Conservation (phyloP, 1,284 basidiomycete species). For the Taiwanofungus camphoratus region DNA sequence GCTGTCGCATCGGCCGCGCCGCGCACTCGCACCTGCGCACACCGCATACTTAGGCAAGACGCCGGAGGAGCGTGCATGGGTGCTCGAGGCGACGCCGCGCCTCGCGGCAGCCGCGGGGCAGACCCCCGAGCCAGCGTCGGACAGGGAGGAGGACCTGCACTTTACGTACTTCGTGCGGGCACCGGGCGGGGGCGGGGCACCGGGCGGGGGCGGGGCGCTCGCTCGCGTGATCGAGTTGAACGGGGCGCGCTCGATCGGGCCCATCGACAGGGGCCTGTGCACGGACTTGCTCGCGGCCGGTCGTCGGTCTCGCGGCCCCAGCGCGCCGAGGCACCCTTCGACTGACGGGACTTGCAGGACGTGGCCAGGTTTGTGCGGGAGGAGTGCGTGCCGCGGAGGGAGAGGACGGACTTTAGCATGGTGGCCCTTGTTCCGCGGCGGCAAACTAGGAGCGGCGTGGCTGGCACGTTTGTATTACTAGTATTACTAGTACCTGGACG, state of each 20-base stretch:
- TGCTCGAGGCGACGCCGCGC: constrained; percentile 69
- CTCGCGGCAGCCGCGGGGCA: constrained; percentile 74
- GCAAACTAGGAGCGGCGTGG: too few relatives aligned
- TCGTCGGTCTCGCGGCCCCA: constrained; percentile 1
- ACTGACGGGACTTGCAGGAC: constrained; percentile 40
- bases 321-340: not conserved
- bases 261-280: constrained; percentile 72
- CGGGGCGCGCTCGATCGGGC: constrained; percentile 60
- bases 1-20: not conserved
- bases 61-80: constrained; percentile 66
- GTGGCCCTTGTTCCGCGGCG: constrained; percentile 24
- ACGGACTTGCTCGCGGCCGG: constrained; percentile 54
- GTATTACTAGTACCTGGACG: too few relatives aligned
- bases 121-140: constrained; percentile 40
- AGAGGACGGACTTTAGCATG: constrained; percentile 53
- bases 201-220: constrained; percentile 20
- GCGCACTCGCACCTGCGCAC: not conserved
- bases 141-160: constrained; percentile 70
- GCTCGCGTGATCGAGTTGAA: constrained; percentile 75
- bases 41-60: constrained; percentile 46
- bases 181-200: constrained; percentile 35
- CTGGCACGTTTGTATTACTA: too few relatives aligned
- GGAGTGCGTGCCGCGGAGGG: constrained; percentile 50
- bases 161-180: constrained; percentile 82
- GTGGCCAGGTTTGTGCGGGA: constrained; percentile 64